Percentiles rank a stretch among this genome's conserved stretches.
Evolutionary conservation across 139 green algal species (phyloP).

Genomic region (Chlorella sp.): DNA sequence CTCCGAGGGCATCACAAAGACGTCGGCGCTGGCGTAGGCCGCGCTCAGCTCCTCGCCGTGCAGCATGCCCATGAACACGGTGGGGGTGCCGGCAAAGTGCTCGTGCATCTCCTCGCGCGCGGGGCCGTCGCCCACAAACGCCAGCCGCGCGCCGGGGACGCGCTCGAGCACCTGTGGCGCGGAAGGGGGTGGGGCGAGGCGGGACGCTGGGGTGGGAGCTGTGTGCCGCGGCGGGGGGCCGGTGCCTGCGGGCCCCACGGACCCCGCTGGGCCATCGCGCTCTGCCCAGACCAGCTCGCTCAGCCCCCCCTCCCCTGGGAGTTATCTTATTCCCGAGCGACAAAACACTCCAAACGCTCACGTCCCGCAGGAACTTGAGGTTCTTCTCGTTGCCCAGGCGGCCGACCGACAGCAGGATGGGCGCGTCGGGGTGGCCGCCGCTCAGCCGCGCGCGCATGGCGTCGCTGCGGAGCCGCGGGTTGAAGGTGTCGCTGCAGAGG

Average conservation of each 20-base stretch:
- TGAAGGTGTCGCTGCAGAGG: conserved; percentile 82
- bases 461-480: conserved; percentile 72
- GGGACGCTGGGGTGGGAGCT: not conserved
- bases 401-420: conserved; percentile 94
- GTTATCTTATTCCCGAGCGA: too few relatives aligned
- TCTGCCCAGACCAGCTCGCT: not conserved
- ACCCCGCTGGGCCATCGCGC: not conserved
- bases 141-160: conserved; percentile 70
- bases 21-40: conserved; percentile 91
- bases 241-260: too few relatives aligned
- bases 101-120: conserved; percentile 72
- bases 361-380: conserved; percentile 67
- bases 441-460: conserved; percentile 77
- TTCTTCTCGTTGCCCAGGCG: conserved; percentile 92
- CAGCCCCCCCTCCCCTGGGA: conserved; percentile 44
- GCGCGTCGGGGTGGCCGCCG: conserved; percentile 65
- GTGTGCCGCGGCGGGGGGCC: too few relatives aligned
- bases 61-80: conserved; percentile 67
- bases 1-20: conserved; percentile 97
- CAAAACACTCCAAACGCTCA: too few relatives aligned
- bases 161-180: conserved; percentile 65
- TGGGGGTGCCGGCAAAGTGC: conserved; percentile 41
- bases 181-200: not conserved
- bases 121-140: conserved; percentile 95
- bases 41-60: conserved; percentile 86